A percentile compares a stretch with the other conserved stretches of the same genome.
Conservation (phyloP, 2,329 filamentous ascomycete species). For the Aureobasidium sp. region DNA sequence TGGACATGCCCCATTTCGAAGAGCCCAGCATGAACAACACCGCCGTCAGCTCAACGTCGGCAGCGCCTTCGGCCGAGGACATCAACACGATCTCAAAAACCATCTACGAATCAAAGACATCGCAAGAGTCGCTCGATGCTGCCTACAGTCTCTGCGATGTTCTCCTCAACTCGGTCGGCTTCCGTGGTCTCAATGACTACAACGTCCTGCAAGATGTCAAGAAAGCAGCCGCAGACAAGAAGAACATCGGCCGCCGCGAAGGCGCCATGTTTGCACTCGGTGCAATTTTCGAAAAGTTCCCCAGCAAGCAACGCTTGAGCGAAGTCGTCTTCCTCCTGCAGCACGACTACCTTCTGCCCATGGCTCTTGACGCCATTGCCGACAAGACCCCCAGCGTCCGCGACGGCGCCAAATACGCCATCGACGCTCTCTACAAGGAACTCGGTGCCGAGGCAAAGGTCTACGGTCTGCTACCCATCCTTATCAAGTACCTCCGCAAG, state of each 20-base stretch:
- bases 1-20: constrained; percentile 22
- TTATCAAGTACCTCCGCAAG: constrained; percentile 71
- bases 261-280: constrained; percentile 92
- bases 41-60: constrained; percentile 36
- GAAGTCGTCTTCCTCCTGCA: constrained; percentile 79
- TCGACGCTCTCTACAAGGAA: constrained; percentile 78
- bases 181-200: constrained; percentile 55
- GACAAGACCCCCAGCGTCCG: constrained; percentile 87
- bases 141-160: constrained; percentile 59
- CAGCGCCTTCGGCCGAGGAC: constrained; percentile 42
- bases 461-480: constrained; percentile 68
- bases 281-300: constrained; percentile 86
- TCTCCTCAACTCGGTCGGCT: constrained; percentile 58
- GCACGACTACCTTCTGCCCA: constrained; percentile 63
- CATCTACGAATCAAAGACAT: constrained; percentile 46
- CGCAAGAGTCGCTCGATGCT: constrained; percentile 53
- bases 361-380: constrained; percentile 75
- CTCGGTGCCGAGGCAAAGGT: constrained; percentile 78
- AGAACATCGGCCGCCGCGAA: constrained; percentile 76
- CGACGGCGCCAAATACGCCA: constrained; percentile 86
- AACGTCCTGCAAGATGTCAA: constrained; percentile 56
- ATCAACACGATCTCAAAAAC: constrained; percentile 36
- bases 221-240: constrained; percentile 87
- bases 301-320: constrained; percentile 65
- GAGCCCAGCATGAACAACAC: constrained; percentile 45